Evolutionary conservation across 169 alveolate species (phyloP).

Genomic region (Cryptosporidium sp.): DNA sequence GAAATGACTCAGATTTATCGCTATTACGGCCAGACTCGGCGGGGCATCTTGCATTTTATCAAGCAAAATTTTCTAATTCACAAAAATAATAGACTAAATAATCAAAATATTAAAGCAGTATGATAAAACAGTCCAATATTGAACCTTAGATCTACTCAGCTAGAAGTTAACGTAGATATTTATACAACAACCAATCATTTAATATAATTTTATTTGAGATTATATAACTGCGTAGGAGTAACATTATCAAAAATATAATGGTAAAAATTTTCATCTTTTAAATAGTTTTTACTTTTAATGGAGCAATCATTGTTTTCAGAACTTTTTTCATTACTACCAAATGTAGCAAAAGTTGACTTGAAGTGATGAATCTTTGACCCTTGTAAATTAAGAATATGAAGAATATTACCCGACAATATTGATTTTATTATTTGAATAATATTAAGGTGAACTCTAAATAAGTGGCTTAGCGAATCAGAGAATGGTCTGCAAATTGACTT

Average conservation of each 20-base stretch:
- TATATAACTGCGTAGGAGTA: conserved; percentile 25
- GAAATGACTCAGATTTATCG: neutral
- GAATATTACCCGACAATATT: conserved; percentile 44
- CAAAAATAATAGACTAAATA: neutral
- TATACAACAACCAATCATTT: neutral
- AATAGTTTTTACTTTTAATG: neutral
- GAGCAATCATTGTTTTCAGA: neutral
- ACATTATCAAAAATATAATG: conserved; percentile 49
- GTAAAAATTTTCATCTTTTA: conserved; percentile 25
- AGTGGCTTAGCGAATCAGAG: conserved; percentile 33
- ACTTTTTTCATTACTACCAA: neutral
- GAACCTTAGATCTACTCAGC: neutral
- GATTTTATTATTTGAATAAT: conserved; percentile 41
- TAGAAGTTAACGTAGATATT: neutral
- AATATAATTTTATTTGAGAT: neutral
- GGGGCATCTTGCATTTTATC: neutral
- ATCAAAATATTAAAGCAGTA: neutral
- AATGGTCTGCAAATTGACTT: conserved; percentile 57
- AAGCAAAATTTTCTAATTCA: neutral
- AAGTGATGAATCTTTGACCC: conserved; percentile 37
- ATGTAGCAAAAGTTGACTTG: conserved; percentile 28
- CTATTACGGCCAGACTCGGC: neutral
- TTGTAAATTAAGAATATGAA: conserved; percentile 49
- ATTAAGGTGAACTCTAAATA: conserved; percentile 40
- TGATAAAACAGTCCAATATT: neutral